These are phyloP conservation scores for Fragaria ananassa DNA, from an alignment of 306 rosid genomes.

Conservation along the genomic window DNA sequence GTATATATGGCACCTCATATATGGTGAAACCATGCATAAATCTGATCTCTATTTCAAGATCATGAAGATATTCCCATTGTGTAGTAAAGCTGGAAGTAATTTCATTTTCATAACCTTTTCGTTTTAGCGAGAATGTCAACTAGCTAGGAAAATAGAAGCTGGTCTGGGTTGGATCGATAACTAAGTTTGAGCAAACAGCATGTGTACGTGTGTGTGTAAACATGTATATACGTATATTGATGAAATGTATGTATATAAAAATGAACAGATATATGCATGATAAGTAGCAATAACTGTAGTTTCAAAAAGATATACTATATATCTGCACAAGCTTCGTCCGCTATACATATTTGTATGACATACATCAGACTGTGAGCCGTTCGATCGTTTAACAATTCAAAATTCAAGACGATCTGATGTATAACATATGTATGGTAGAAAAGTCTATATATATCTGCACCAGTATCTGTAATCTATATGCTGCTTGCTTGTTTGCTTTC, in stretches of 20 bases:
- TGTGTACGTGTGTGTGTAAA: too few relatives aligned
- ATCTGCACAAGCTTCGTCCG: not conserved
- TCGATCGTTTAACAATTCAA: too few relatives aligned
- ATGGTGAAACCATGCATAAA: conserved; percentile 5
- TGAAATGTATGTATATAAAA: too few relatives aligned
- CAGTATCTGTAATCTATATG: not conserved
- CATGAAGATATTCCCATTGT: not conserved
- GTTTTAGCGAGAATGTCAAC: not conserved
- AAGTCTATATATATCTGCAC: not conserved
- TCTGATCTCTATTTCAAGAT: not conserved
- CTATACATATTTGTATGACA: too few relatives aligned
- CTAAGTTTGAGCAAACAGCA: too few relatives aligned
- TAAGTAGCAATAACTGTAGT: not conserved
- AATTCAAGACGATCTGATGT: too few relatives aligned
- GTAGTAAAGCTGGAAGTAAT: not conserved
- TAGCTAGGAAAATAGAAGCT: not conserved
- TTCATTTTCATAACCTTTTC: not conserved
- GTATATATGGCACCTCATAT: not conserved
- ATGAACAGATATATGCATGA: not conserved
- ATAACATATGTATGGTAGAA: too few relatives aligned
- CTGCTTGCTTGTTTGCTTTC: not conserved
- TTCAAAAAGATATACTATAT: not conserved
- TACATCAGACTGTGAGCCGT: too few relatives aligned
- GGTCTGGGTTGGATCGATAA: not conserved
- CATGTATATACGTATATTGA: too few relatives aligned